These are phyloP conservation scores for Bauhinia variegata DNA, from an alignment of 306 rosid species.

Conservation along the genomic window DNA sequence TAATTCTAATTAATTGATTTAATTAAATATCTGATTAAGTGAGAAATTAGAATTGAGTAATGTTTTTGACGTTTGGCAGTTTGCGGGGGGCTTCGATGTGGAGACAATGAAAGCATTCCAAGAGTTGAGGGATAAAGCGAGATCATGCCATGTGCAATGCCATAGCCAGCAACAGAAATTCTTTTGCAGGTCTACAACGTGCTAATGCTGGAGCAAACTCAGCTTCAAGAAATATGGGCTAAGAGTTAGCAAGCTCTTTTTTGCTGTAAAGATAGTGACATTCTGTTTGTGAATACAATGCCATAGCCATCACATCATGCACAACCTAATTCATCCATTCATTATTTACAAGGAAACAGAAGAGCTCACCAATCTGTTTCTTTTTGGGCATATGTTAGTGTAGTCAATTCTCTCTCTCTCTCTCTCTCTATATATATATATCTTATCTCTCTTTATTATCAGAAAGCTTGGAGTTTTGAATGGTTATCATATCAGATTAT, in stretches of 20 bases:
- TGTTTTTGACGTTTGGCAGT: slow-evolving; percentile 55
- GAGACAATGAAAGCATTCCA: slow-evolving; percentile 97
- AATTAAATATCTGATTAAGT: no score
- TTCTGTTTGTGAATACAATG: slow-evolving; percentile 53
- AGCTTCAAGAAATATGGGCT: slow-evolving; percentile 65
- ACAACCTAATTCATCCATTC: slow-evolving; percentile 22
- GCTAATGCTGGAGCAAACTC: slow-evolving; percentile 81
- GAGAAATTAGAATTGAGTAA: no score
- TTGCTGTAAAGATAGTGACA: slow-evolving; percentile 55
- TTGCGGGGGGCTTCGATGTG: slow-evolving; percentile 93
- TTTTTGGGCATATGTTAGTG: neutral
- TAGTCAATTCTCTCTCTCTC: no score
- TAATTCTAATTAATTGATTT: no score
- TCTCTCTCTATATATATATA: no score
- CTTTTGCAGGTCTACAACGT: slow-evolving; percentile 67
- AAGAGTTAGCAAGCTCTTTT: neutral
- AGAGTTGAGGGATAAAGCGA: slow-evolving; percentile 90
- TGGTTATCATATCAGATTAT: no score
- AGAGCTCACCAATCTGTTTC: slow-evolving; percentile 15
- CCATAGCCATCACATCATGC: slow-evolving; percentile 40
- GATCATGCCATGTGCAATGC: slow-evolving; percentile 83
- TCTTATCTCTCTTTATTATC: no score
- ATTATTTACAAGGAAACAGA: slow-evolving; percentile 34
- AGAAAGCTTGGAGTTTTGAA: no score
- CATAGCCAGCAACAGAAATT: slow-evolving; percentile 77